Percentiles rank a stretch among this genome's conserved stretches.
phyloP scores from a whole-genome alignment of 2,329 filamentous ascomycete genomes.

The Graphilbum ipis-grandicollis region DNA sequence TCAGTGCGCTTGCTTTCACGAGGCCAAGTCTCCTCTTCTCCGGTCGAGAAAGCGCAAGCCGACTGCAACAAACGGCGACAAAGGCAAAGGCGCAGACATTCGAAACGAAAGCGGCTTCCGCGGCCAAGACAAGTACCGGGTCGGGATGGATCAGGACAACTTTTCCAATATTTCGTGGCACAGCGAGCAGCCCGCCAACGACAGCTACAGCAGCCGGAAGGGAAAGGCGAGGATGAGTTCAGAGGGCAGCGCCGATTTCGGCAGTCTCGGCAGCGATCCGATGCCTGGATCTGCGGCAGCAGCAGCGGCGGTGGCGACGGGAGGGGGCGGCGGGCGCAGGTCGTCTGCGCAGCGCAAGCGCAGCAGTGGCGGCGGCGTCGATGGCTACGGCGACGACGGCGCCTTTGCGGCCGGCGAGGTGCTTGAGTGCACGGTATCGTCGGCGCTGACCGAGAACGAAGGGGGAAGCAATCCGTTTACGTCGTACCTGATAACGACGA shows the following conservation, averaged over 20 bases:
- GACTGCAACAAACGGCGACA: no score
- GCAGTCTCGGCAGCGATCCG: no score
- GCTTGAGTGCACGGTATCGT: slow-evolving; percentile 67
- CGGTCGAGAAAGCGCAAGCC: no score
- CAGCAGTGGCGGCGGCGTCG: slow-evolving; percentile 25
- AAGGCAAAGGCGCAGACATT: no score
- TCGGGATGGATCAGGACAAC: slow-evolving; percentile 45
- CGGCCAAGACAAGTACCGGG: no score
- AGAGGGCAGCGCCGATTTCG: slow-evolving; percentile 2
- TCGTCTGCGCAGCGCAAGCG: slow-evolving; percentile 18
- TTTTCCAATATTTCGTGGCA: slow-evolving; percentile 73
- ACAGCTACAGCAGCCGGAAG: slow-evolving; percentile 16
- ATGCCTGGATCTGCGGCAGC: no score
- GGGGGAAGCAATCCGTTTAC: slow-evolving; percentile 94
- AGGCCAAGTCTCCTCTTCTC: no score
- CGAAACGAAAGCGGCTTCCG: no score
- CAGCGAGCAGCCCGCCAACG: slow-evolving; percentile 31
- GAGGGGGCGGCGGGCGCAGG: background rate
- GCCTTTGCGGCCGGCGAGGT: slow-evolving; percentile 52
- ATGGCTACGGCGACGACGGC: slow-evolving; percentile 31
- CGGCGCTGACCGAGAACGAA: slow-evolving; percentile 86
- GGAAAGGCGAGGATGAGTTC: slow-evolving; percentile 2
- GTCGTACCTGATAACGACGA: slow-evolving; percentile 83
- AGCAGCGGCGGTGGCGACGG: slow-evolving; percentile 4
- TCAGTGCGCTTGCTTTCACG: no score